These are phyloP conservation scores for Oryza longistaminata DNA, from an alignment of 176 grass and related monocot genomes.

Conservation along the genomic window DNA sequence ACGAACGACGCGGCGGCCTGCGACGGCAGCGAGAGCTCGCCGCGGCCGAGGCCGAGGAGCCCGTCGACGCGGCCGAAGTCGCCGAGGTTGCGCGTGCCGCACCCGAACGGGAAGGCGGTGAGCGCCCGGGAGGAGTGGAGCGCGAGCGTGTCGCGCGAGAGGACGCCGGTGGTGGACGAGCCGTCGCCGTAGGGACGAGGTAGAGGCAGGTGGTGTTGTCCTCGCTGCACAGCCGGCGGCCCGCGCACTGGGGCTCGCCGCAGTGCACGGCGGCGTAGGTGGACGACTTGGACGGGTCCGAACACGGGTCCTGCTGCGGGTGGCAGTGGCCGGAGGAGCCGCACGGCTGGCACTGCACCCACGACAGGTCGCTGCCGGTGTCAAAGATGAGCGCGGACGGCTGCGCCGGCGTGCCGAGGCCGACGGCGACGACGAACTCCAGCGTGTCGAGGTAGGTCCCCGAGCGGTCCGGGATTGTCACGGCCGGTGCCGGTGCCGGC, in stretches of 20 bases:
- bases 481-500: constrained; percentile 18
- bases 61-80: constrained; percentile 50
- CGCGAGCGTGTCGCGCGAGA: constrained; percentile 52
- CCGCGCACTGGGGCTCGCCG: constrained; percentile 24
- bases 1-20: constrained; percentile 48
- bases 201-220: constrained; percentile 46
- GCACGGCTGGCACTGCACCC: constrained; percentile 83
- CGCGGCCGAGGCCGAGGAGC: constrained; percentile 64
- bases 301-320: constrained; percentile 63
- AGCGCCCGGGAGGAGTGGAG: constrained; percentile 21
- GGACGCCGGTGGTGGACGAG: constrained; percentile 46
- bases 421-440: constrained; percentile 59
- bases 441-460: constrained; percentile 35
- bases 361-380: constrained; percentile 86
- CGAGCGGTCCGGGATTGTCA: constrained; percentile 37
- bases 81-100: constrained; percentile 40
- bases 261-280: constrained; percentile 56
- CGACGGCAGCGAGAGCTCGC: constrained; percentile 45
- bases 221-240: constrained; percentile 12
- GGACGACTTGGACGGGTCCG: constrained; percentile 55
- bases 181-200: constrained; percentile 48
- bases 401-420: constrained; percentile 59
- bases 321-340: constrained; percentile 45
- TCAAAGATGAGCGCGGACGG: constrained; percentile 54
- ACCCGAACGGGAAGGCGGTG: constrained; percentile 67